phyloP scores from a whole-genome alignment of 371 early-diverging fungal genomes.

The Encephalitozoon cuniculi region DNA sequence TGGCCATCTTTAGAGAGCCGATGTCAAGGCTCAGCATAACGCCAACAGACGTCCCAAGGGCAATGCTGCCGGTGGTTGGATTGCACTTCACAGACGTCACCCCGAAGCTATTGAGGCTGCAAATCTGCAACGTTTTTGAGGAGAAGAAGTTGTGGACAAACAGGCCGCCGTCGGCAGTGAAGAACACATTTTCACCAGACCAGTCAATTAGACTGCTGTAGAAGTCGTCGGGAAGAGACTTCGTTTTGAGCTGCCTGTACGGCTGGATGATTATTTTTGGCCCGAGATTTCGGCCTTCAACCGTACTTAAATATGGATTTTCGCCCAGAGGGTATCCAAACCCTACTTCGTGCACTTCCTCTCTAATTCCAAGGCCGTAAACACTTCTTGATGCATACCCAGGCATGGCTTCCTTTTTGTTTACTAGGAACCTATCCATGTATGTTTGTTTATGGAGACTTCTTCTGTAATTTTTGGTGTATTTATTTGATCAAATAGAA shows the following conservation, averaged over 20 bases:
- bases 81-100: constrained; percentile 54
- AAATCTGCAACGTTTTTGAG: constrained; percentile 26
- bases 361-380: background rate
- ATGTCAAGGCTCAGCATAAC: constrained; percentile 20
- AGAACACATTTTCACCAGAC: constrained; percentile 55
- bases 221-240: constrained; percentile 60
- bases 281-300: background rate
- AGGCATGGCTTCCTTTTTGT: background rate
- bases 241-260: constrained; percentile 30
- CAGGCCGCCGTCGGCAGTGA: constrained; percentile 50
- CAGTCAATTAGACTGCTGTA: constrained; percentile 60
- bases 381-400: background rate
- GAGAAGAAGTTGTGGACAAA: constrained; percentile 55
- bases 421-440: background rate
- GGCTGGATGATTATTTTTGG: constrained; percentile 11
- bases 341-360: background rate
- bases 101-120: constrained; percentile 8
- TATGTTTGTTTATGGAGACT: constrained; percentile 9
- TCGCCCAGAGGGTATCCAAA: background rate
- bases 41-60: constrained; percentile 44
- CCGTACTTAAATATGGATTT: background rate
- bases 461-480: background rate
- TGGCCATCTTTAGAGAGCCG: constrained; percentile 2
- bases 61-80: constrained; percentile 17
- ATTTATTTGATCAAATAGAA: constrained; percentile 3